Evolutionary conservation across 2,329 filamentous ascomycete genomes (phyloP).

Genomic region (Ascochyta fabae): DNA sequence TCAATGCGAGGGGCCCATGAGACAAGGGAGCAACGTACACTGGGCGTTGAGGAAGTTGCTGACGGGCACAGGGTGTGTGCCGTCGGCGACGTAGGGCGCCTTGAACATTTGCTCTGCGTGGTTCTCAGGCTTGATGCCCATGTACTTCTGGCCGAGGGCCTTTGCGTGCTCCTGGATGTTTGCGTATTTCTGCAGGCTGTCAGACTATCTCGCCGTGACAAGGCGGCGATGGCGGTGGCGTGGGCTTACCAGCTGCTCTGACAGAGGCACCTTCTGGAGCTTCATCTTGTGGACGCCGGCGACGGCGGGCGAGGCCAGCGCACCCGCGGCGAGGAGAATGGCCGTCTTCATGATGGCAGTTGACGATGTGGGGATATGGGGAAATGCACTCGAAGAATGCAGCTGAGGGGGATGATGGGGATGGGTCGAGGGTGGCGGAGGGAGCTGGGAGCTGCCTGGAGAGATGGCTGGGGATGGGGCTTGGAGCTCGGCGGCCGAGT

Average conservation of each 20-base stretch:
- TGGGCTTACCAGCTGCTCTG: conserved; percentile 83
- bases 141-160: conserved; percentile 93
- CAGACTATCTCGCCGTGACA: conserved; percentile 24
- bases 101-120: conserved; percentile 82
- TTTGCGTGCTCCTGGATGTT: conserved; percentile 82
- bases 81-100: conserved; percentile 69
- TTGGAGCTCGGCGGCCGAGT: too few species aligned
- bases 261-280: conserved; percentile 93
- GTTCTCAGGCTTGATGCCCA: conserved; percentile 76
- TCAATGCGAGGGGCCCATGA: not conserved
- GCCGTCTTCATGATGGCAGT: conserved; percentile 77
- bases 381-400: conserved; percentile 21
- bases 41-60: conserved; percentile 99
- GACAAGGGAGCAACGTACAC: conserved; percentile 67
- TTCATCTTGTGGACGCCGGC: conserved; percentile 95
- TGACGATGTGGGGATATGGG: conserved; percentile 15
- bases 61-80: conserved; percentile 81
- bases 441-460: conserved; percentile 15
- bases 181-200: conserved; percentile 67
- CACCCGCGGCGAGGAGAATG: conserved; percentile 77
- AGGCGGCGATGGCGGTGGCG: conserved; percentile 16
- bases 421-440: conserved; percentile 23
- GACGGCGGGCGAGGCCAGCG: conserved; percentile 81
- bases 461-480: not conserved
- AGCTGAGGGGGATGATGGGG: conserved; percentile 17